These are phyloP conservation scores for Maudiozyma pseudohumilis DNA, from an alignment of 805 yeast species.

Conservation along the genomic window DNA sequence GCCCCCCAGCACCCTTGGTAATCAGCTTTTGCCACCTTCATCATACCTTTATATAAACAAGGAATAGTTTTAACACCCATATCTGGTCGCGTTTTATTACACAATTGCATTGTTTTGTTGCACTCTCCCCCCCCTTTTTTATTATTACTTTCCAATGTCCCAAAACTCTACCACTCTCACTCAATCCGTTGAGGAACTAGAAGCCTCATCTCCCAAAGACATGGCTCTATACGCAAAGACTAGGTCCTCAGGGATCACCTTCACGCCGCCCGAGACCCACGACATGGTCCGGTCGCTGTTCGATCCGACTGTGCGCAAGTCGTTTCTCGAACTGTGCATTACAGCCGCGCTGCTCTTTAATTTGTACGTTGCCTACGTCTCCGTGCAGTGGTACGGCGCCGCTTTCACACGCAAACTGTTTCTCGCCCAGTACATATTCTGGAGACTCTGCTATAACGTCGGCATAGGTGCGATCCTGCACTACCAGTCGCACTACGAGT, in stretches of 20 bases:
- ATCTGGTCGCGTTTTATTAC: too few relatives aligned
- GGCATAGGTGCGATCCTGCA: constrained; percentile 69
- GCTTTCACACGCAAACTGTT: constrained; percentile 30
- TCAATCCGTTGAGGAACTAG: background rate
- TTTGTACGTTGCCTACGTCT: constrained; percentile 25
- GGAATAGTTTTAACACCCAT: too few relatives aligned
- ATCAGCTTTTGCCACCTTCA: too few relatives aligned
- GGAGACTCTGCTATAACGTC: constrained; percentile 67
- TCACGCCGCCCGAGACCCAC: constrained; percentile 44
- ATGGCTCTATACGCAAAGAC: constrained; percentile 16
- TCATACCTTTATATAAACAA: too few relatives aligned
- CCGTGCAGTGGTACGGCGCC: constrained; percentile 15
- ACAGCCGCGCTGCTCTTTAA: constrained; percentile 35
- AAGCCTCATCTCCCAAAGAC: background rate
- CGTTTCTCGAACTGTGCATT: constrained; percentile 54
- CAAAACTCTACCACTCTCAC: background rate
- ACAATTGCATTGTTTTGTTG: too few relatives aligned
- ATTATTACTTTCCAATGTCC: too few relatives aligned
- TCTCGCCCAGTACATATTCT: constrained; percentile 50
- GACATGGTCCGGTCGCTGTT: constrained; percentile 77
- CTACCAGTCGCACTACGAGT: constrained; percentile 51
- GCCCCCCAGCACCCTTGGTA: too few relatives aligned
- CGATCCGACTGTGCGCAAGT: constrained; percentile 65
- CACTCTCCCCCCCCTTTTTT: too few relatives aligned
- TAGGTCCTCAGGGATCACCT: constrained; percentile 25